Conservation (phyloP, 2,329 filamentous ascomycete species). For the Stachybotrys chlorohalonatus region DNA sequence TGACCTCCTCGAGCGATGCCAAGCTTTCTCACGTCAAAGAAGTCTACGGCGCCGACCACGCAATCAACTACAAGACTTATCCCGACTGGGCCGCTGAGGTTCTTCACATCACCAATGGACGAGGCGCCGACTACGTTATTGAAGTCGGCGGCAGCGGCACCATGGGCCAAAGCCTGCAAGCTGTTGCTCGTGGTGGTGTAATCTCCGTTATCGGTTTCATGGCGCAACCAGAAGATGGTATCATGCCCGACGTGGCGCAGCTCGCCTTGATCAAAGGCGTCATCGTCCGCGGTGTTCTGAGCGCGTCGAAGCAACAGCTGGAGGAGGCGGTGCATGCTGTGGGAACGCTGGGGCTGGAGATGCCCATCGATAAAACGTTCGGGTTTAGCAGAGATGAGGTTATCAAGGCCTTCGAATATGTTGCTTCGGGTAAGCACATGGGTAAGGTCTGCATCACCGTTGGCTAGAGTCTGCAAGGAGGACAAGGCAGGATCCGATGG, state of each 20-base stretch:
- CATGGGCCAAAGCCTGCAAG: slow-evolving; percentile 33
- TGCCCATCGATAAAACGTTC: slow-evolving; percentile 4
- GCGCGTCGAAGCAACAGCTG: slow-evolving; percentile 3
- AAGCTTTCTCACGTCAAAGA: slow-evolving; percentile 30
- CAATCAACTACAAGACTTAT: slow-evolving; percentile 38
- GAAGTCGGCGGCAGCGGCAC: slow-evolving; percentile 31
- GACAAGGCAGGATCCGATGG: background rate
- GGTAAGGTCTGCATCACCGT: slow-evolving; percentile 5
- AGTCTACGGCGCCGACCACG: slow-evolving; percentile 30
- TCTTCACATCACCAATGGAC: slow-evolving; percentile 29
- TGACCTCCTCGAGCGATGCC: slow-evolving; percentile 39
- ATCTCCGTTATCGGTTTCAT: slow-evolving; percentile 36
- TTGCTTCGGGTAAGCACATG: slow-evolving; percentile 4
- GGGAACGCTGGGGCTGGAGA: background rate
- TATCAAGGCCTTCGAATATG: slow-evolving; percentile 2
- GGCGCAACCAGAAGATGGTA: slow-evolving; percentile 1
- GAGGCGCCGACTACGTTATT: slow-evolving; percentile 31
- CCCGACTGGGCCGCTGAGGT: slow-evolving; percentile 36
- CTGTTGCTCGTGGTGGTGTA: slow-evolving; percentile 32
- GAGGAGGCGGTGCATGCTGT: slow-evolving; percentile 1
- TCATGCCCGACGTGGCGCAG: slow-evolving; percentile 4
- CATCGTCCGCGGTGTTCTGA: slow-evolving; percentile 4
- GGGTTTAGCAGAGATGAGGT: slow-evolving; percentile 3
- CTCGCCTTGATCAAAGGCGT: slow-evolving; percentile 3
- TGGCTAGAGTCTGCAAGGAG: background rate